Evolutionary conservation across 768 basidiomycete species (phyloP).

Genomic region (Cyclocybe cylindracea): DNA sequence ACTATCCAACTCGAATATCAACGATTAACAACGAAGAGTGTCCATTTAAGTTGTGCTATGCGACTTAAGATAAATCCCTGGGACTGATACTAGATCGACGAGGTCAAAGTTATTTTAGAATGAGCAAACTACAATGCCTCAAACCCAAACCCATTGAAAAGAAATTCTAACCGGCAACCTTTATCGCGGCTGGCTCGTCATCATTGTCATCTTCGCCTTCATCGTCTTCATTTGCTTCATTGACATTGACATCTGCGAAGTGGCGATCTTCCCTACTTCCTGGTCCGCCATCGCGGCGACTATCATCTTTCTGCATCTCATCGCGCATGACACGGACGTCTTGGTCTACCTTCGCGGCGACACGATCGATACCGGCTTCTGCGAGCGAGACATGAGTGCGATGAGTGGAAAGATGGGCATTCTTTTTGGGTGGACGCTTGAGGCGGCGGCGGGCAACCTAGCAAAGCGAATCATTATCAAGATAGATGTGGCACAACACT

Average conservation of each 20-base stretch:
- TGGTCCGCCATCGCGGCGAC: constrained; percentile 40
- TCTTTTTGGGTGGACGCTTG: constrained; percentile 81
- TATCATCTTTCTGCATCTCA: constrained; percentile 72
- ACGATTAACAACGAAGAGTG: no score
- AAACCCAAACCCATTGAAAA: no score
- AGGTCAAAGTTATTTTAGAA: neutral
- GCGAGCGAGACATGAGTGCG: constrained; percentile 85
- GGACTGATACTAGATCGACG: no score
- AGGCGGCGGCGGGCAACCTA: constrained; percentile 83
- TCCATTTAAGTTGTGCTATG: no score
- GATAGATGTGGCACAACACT: neutral
- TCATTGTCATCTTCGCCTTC: constrained; percentile 31
- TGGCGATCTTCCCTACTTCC: constrained; percentile 29
- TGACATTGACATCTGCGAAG: constrained; percentile 23
- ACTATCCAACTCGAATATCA: no score
- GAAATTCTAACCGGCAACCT: constrained; percentile 30
- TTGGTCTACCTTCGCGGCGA: constrained; percentile 81
- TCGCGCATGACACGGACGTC: constrained; percentile 82
- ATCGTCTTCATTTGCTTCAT: constrained; percentile 28
- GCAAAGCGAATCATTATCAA: neutral
- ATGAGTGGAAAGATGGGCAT: constrained; percentile 79
- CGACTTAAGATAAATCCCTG: no score
- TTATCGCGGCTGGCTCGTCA: constrained; percentile 28
- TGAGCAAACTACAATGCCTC: neutral
- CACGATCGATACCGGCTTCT: constrained; percentile 85